Percentiles rank a stretch among this genome's conserved stretches.
Evolutionary conservation across 1,284 basidiomycete genomes (phyloP).

Genomic region (Anthracocystis walkeri): DNA sequence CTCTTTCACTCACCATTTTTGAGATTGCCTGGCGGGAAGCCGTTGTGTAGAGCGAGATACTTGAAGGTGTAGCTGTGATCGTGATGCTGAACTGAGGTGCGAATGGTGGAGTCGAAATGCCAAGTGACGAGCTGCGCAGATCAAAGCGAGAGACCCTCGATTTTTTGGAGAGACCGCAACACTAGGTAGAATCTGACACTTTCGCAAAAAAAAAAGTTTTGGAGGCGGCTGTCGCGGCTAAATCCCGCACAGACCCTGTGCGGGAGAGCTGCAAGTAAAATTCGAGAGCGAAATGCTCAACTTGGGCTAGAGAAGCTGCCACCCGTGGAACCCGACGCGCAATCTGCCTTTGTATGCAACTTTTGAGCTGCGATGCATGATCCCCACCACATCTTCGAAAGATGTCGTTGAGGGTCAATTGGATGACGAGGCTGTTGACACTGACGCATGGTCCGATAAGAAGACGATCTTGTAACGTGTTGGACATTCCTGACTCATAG

Average conservation of each 20-base stretch:
- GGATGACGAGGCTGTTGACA: too few species aligned
- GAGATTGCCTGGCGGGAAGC: neutral
- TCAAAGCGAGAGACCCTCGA: conserved; percentile 5
- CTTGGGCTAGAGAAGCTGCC: conserved; percentile 44
- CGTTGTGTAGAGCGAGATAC: too few species aligned
- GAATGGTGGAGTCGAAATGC: too few species aligned
- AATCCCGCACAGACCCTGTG: conserved; percentile 11
- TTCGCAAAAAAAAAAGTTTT: neutral
- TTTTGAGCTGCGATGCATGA: too few species aligned
- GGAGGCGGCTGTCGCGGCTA: conserved; percentile 12
- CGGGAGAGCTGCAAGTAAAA: neutral
- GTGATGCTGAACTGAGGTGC: too few species aligned
- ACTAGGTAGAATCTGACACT: neutral
- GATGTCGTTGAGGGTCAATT: too few species aligned
- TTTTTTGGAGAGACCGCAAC: too few species aligned
- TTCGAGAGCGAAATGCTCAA: neutral
- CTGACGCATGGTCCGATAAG: too few species aligned
- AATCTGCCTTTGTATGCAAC: neutral
- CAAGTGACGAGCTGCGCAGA: too few species aligned
- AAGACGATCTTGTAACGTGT: neutral
- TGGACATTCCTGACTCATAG: neutral
- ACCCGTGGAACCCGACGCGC: conserved; percentile 49
- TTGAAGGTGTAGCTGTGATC: too few species aligned
- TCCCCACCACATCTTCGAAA: too few species aligned
- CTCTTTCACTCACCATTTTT: conserved; percentile 7